Evolutionary conservation across 2,329 filamentous ascomycete species (phyloP), one percentile per base, ranked within the genome.

Genomic region (Fusarium sp.): DNA sequence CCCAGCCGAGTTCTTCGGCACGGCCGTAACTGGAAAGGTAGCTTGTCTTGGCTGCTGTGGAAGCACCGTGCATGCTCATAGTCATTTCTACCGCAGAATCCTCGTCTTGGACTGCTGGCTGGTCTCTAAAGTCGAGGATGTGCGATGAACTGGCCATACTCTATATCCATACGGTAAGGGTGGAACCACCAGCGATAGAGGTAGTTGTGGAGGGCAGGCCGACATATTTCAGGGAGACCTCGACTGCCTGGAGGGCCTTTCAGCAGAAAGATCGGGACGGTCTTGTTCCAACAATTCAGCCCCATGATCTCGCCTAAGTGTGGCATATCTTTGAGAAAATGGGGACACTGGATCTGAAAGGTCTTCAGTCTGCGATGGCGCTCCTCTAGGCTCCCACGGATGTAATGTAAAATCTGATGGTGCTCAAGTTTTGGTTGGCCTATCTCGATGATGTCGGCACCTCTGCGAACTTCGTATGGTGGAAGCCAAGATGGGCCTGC

Each of bases 121-220:
- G 54, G 3, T 1, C n/a, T 1, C 2, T n/a, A 7, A 22, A 37
- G 2, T 25, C 2, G 15, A 73, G 20, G 4, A 69, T 37, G 12
- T 22, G 70, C 45, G 20, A 73, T 61, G 30, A 72, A 72, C 32
- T 70, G 65, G 3, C 57, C 14, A 17, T 63, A 67, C 56, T 74
- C 69, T 3, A 74, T 71, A 8, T 73, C 67, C n/a, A 32, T 63
- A 8, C 61, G 37, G 25, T 73, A 75, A 9, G 65, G 67, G 8
- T 10, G 17, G 22, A 69, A 69, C 67, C 73, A 74, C 6, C 57
- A 61, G 0, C 20, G 10, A 12, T 73, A 69, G 2, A 75, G 43
- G 33, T 52, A 66, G 27, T 67, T 69, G 14, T 68, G 58, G 6
- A 75, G 47, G 8, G 40, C 35, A 25, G 7, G 1, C 6, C 27